Base-by-base conservation (phyloP, 805 yeast genomes). In the Nakazawaea peltata region DNA sequence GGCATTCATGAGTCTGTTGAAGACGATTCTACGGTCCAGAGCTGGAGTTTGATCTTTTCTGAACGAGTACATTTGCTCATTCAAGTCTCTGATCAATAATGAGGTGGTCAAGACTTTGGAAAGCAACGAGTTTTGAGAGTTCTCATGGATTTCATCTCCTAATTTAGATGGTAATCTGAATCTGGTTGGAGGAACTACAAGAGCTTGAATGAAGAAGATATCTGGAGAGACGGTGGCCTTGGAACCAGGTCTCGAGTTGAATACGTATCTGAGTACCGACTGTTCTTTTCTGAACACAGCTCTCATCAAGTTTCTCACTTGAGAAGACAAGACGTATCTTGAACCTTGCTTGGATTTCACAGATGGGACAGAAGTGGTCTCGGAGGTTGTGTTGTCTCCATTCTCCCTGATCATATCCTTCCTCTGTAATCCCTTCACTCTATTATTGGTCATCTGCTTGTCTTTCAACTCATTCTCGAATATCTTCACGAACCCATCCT, bases 71-170 rank as follows among this genome's bases (percentile, higher is more conserved):
- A 88, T 77, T 55, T 80, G 90, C 40, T 85, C 94, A 58, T 85
- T 87, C 52, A 88, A 71, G 54, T 88, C 97, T 59, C 95, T 75
- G 41, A 92, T 90, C 34, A 81, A 61, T 42, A 87, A 59, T 19
- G 90, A 70, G 2, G 97, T 83, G 39, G 79, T 81, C 50, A 92
- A 66, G 34, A 94, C 71, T 49, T 78, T 81, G 17, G 92, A 71
- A 32, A 92, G 65, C 39, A 88, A 67, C 61, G 88, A 95, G 58
- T 92, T 94, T 63, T 87, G 95, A 32, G 92, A 65, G 57, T 86
- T 88, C 61, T 92, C 96, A 57, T 92, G 97, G 41, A 90, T 74
- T 56, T 86, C 97, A 38, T 92, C 99, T 38, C 98, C 98, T 40
- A 92, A 67, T 58, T 88, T 88, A 12, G 95, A 81, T n/a, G 99